phyloP scores from a whole-genome alignment of 73 alveolate species.

The Paramecium caudatum region DNA sequence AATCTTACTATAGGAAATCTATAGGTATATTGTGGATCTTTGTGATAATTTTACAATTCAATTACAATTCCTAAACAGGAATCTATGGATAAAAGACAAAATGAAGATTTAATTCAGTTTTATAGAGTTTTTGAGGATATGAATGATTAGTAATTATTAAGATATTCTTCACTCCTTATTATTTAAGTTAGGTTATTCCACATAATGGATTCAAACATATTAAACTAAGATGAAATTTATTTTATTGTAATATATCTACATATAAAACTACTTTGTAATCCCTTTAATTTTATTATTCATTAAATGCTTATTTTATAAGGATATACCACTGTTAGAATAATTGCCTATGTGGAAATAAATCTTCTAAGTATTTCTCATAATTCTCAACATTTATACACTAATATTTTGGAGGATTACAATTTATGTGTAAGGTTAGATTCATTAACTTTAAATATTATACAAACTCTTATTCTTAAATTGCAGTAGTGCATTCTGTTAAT shows the following conservation, averaged over 20 bases:
- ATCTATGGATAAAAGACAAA: slow-evolving; percentile 10
- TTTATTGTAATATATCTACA: background rate
- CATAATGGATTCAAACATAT: slow-evolving; percentile 15
- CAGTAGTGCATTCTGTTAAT: slow-evolving; percentile 8
- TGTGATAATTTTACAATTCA: background rate
- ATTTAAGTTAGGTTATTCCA: background rate
- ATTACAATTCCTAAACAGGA: background rate
- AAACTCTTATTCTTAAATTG: background rate
- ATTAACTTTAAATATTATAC: background rate
- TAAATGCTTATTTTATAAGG: background rate
- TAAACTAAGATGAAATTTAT: background rate
- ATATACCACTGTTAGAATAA: background rate
- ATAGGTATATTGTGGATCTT: slow-evolving; percentile 2
- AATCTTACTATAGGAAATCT: slow-evolving; percentile 9
- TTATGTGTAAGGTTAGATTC: too few species aligned
- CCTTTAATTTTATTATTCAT: background rate
- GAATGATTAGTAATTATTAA: slow-evolving; percentile 1
- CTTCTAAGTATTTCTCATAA: slow-evolving; percentile 32
- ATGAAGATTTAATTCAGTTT: slow-evolving; percentile 4
- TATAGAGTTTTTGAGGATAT: slow-evolving; percentile 9
- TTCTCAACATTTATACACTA: background rate
- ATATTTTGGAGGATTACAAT: background rate
- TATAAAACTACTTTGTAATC: slow-evolving; percentile 18
- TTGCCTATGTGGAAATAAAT: background rate
- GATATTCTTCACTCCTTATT: slow-evolving; percentile 19